Evolutionary conservation across 2,329 filamentous ascomycete genomes (phyloP).

Genomic region (Cercospora berteroae): DNA sequence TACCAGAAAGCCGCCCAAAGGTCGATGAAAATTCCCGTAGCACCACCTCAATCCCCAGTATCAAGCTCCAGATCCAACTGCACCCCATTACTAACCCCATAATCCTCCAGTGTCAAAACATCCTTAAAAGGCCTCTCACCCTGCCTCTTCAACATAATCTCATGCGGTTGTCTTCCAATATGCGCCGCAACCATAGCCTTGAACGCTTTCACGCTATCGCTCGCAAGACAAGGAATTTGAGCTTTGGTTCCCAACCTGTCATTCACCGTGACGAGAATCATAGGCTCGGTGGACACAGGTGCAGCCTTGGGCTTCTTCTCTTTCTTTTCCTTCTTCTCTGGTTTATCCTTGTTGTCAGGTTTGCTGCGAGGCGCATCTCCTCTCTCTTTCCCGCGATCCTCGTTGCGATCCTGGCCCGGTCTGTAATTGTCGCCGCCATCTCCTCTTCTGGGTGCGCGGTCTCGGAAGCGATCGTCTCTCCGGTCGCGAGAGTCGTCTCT

Average conservation of each 20-base stretch:
- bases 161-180: conserved; percentile 83
- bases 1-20: background rate
- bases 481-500: conserved; percentile 19
- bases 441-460: conserved; percentile 35
- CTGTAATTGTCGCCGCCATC: conserved; percentile 42
- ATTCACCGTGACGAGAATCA: conserved; percentile 93
- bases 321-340: conserved; percentile 28
- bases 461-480: conserved; percentile 15
- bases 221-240: conserved; percentile 82
- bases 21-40: too few species aligned
- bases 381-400: conserved; percentile 11
- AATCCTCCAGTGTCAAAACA: conserved; percentile 80
- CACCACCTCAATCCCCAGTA: conserved; percentile 39
- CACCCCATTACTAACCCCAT: conserved; percentile 90
- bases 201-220: conserved; percentile 79
- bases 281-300: conserved; percentile 61
- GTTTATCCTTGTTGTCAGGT: conserved; percentile 11
- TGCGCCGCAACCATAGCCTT: conserved; percentile 88
- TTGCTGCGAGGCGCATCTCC: conserved; percentile 8
- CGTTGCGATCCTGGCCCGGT: conserved; percentile 23
- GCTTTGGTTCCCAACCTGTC: conserved; percentile 96
- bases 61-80: conserved; percentile 51
- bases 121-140: conserved; percentile 94
- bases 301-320: conserved; percentile 26
- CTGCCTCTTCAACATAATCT: conserved; percentile 89